Evolutionary conservation across 345 rosid species (phyloP).

Genomic region (Rhodomyrtus tomentosa): DNA sequence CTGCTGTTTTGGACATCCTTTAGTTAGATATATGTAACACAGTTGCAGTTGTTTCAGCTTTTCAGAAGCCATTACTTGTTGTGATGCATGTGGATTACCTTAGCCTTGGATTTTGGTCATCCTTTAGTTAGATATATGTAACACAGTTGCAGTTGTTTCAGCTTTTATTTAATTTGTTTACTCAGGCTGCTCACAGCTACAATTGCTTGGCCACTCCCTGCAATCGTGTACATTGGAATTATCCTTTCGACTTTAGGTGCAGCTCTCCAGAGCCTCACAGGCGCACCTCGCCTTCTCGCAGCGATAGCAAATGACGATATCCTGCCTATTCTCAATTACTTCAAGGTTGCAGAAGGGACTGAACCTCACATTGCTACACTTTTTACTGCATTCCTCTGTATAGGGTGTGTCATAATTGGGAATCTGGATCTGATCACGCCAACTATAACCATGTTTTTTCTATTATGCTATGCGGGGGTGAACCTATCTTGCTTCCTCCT

Average conservation of each 20-base stretch:
- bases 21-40: neutral
- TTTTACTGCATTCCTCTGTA: slow-evolving; percentile 83
- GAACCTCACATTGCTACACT: slow-evolving; percentile 91
- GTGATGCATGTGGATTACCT: neutral
- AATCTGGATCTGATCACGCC: slow-evolving; percentile 98
- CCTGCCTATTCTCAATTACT: slow-evolving; percentile 92
- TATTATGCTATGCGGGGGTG: slow-evolving; percentile 91
- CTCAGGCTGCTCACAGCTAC: slow-evolving; percentile 92
- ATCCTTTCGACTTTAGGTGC: slow-evolving; percentile 99
- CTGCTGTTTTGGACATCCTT: neutral
- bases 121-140: neutral
- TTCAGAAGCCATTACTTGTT: neutral
- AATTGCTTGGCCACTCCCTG: slow-evolving; percentile 93
- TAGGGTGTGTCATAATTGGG: slow-evolving; percentile 87
- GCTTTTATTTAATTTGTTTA: slow-evolving; percentile 5
- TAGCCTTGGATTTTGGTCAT: neutral
- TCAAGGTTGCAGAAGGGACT: slow-evolving; percentile 76
- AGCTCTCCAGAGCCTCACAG: slow-evolving; percentile 96
- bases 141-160: neutral
- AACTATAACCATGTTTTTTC: slow-evolving; percentile 94
- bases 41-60: too few species aligned
- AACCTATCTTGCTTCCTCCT: slow-evolving; percentile 98
- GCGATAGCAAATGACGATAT: slow-evolving; percentile 99
- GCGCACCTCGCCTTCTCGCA: slow-evolving; percentile 98
- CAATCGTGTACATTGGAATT: slow-evolving; percentile 74